phyloP scores from a whole-genome alignment of 306 rosid species.

The Gleditsia sinensis region DNA sequence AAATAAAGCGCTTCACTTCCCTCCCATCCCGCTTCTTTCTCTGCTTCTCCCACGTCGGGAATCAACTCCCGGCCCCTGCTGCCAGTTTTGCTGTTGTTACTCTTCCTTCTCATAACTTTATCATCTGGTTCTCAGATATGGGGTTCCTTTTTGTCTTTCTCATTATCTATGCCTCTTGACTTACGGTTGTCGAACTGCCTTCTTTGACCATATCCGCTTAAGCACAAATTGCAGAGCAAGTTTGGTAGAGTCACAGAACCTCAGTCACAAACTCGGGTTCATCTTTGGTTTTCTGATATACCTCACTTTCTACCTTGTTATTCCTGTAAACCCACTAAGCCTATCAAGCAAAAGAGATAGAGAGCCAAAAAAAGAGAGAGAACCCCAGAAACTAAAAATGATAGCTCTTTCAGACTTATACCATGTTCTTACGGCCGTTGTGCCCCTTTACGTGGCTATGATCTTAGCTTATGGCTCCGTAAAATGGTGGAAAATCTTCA shows the following conservation, averaged over 20 bases:
- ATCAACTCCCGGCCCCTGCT: neutral
- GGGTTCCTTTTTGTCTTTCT: neutral
- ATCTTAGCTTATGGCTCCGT: slow-evolving; percentile 68
- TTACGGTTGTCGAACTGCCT: neutral
- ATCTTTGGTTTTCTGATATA: neutral
- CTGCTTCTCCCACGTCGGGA: neutral
- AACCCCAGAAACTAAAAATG: slow-evolving; percentile 28
- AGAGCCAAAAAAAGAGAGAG: neutral
- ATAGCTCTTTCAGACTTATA: slow-evolving; percentile 53
- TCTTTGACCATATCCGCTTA: neutral
- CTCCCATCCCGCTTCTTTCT: neutral
- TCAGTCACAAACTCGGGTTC: neutral
- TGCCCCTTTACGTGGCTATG: slow-evolving; percentile 72
- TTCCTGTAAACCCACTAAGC: neutral
- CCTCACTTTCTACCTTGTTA: neutral
- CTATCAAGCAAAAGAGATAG: neutral
- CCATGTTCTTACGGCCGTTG: slow-evolving; percentile 70
- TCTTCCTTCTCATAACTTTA: neutral
- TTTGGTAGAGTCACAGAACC: neutral
- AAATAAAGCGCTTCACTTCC: slow-evolving; percentile 28
- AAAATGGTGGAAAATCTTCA: slow-evolving; percentile 75
- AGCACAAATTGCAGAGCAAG: neutral
- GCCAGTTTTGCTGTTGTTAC: neutral
- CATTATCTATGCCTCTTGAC: neutral
- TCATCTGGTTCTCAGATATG: neutral